Evolutionary conservation across 2,329 filamentous ascomycete genomes (phyloP).

Genomic region (Scedosporium dehoogii): DNA sequence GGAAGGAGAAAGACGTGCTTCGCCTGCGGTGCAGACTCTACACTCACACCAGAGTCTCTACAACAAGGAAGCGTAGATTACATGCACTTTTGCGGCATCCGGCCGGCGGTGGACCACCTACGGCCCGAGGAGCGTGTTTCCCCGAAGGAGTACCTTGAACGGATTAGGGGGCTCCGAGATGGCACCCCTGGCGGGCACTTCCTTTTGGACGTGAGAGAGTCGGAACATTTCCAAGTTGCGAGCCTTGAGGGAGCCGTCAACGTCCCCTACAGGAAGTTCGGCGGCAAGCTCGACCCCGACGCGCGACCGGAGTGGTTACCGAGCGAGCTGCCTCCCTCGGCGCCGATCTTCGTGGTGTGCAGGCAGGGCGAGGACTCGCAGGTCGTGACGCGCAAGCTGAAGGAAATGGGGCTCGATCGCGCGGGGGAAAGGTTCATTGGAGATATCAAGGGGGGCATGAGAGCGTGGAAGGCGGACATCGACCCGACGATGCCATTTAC

Average conservation of each 20-base stretch:
- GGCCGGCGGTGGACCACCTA: conserved; percentile 44
- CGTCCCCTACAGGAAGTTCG: conserved; percentile 49
- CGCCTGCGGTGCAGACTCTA: conserved; percentile 58
- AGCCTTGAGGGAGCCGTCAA: conserved; percentile 68
- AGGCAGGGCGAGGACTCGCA: conserved; percentile 73
- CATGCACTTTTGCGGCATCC: conserved; percentile 70
- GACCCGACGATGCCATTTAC: conserved; percentile 48
- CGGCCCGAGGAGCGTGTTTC: conserved; percentile 57
- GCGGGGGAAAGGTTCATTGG: conserved; percentile 49
- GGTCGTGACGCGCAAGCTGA: conserved; percentile 54
- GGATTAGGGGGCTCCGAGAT: neutral
- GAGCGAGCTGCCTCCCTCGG: conserved; percentile 24
- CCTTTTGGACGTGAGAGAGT: conserved; percentile 75
- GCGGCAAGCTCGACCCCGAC: conserved; percentile 21
- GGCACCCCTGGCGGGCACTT: conserved; percentile 29
- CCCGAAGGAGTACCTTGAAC: conserved; percentile 43
- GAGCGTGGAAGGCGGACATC: conserved; percentile 61
- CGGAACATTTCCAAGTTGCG: conserved; percentile 75
- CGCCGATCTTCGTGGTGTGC: conserved; percentile 62
- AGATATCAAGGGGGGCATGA: conserved; percentile 63
- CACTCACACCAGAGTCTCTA: conserved; percentile 53
- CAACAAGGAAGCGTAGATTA: conserved; percentile 66
- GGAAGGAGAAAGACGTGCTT: conserved; percentile 61
- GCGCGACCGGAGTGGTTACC: conserved; percentile 26
- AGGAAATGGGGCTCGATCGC: conserved; percentile 46